Evolutionary conservation across 352 stramenopile species (phyloP), one percentile per base, ranked within the genome.

Genomic region (Phytophthora syringae): DNA sequence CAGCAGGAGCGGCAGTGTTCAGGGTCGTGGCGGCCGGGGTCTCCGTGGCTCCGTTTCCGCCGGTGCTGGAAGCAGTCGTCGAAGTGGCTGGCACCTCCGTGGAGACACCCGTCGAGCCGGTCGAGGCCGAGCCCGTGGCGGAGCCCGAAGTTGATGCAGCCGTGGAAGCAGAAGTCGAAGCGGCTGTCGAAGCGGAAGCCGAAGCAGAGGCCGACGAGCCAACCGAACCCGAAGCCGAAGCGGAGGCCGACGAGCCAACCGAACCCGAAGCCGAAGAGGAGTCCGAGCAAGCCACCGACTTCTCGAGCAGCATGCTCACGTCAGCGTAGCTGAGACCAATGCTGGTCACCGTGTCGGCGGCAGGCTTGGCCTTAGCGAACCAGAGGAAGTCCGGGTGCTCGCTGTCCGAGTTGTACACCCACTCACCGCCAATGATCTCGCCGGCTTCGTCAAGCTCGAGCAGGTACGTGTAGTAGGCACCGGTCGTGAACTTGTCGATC

Each of bases 311-410:
- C 54, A 71, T 66, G 13, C 9, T 61, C 43, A 81, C 73, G 22
- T 76, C 52, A 1, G 62, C 64, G 53, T 77, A 75, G 32, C 60
- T 79, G 3, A 81, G 43, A 21, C 73, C 73, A 20, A 72, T 63
- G n/a, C 36, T 65, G 0, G 69, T 75, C 2, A 80, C 69, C 0
- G 63, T 66, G 30, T 70, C 21, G 0, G 51, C 39, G 11, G 44
- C 24, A 7, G 72, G 71, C 43, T 72, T 77, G 2, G 48, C 30
- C 39, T 65, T 75, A 0, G 61, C 52, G 44, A 79, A 58, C 70
- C 70, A 82, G 0, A 79, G n/a, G 53, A 82, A 82, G 30, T 82
- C 70, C 15, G 67, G 74, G 44, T 82, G 70, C 21, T 70, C 43
- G 13, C 54, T 32, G 7, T 68, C 44, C 34, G 70, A 79, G 32